phyloP scores from a whole-genome alignment of 345 rosid species.

The Populus ilicifolia region DNA sequence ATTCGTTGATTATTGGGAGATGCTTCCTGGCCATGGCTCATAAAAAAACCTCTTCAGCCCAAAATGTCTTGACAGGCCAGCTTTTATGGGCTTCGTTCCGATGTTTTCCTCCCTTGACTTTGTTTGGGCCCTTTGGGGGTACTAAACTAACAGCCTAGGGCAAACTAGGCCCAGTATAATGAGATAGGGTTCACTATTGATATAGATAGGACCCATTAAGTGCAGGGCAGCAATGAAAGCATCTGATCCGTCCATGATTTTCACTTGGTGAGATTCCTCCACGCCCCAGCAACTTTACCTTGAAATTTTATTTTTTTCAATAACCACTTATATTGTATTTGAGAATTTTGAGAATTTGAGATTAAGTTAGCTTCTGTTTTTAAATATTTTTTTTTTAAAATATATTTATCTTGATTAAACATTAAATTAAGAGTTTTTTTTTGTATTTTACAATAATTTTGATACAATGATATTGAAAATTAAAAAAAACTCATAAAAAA shows the following conservation, averaged over 20 bases:
- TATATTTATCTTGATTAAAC: too few species aligned
- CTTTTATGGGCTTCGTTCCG: background rate
- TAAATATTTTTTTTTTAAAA: too few species aligned
- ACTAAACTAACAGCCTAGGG: fast-evolving
- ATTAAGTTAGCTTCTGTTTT: too few species aligned
- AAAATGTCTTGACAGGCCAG: background rate
- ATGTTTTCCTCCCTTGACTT: background rate
- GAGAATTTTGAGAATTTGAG: too few species aligned
- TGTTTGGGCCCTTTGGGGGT: background rate
- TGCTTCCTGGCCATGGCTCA: background rate
- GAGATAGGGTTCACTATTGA: background rate
- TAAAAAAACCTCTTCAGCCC: background rate
- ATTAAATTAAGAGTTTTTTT: too few species aligned
- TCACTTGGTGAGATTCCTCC: background rate
- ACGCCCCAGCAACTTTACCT: background rate
- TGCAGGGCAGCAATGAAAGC: background rate
- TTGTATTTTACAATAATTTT: too few species aligned
- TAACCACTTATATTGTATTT: too few species aligned
- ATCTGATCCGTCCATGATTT: background rate
- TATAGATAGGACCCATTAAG: background rate
- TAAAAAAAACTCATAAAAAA: too few species aligned
- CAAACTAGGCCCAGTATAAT: background rate
- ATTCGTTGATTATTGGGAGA: background rate
- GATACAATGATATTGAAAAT: too few species aligned
- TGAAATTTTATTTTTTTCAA: background rate